Percentiles rank a stretch among this genome's conserved stretches.
Evolutionary conservation across 2,329 filamentous ascomycete species (phyloP).

Genomic region (Aspergillus sp.): DNA sequence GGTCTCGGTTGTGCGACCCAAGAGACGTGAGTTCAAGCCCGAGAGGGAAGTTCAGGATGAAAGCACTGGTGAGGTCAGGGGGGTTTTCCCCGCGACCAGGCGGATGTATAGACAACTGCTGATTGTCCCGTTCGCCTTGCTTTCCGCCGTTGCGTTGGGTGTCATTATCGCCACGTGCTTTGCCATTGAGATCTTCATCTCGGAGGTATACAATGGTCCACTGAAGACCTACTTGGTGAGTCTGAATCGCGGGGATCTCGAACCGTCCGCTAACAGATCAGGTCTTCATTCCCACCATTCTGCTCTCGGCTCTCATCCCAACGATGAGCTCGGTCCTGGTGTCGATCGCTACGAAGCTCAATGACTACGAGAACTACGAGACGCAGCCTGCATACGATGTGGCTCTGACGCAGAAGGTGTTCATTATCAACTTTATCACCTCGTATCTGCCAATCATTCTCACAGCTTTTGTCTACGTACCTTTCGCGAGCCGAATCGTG

Average conservation of each 20-base stretch:
- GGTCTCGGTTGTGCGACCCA: slow-evolving; percentile 78
- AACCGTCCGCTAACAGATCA: slow-evolving; percentile 36
- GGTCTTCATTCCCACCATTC: slow-evolving; percentile 85
- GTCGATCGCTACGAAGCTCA: slow-evolving; percentile 74
- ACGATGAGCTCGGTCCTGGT: slow-evolving; percentile 81
- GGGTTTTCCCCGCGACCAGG: slow-evolving; percentile 75
- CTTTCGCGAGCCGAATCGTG: slow-evolving; percentile 81
- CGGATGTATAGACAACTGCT: slow-evolving; percentile 78
- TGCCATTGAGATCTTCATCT: slow-evolving; percentile 94
- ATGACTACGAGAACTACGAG: slow-evolving; percentile 88
- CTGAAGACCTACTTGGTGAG: slow-evolving; percentile 81
- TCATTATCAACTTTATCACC: slow-evolving; percentile 97
- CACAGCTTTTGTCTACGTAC: slow-evolving; percentile 92
- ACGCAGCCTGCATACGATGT: slow-evolving; percentile 80
- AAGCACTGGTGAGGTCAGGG: slow-evolving; percentile 76
- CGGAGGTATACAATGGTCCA: slow-evolving; percentile 88
- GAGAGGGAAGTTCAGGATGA: slow-evolving; percentile 77
- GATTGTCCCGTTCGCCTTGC: slow-evolving; percentile 83
- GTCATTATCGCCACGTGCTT: slow-evolving; percentile 89
- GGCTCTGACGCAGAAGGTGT: slow-evolving; percentile 87
- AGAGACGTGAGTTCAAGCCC: slow-evolving; percentile 75
- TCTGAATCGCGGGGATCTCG: not conserved
- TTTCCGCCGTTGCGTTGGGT: slow-evolving; percentile 73
- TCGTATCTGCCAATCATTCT: slow-evolving; percentile 89
- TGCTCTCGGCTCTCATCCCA: slow-evolving; percentile 79